Base-by-base conservation (phyloP, 306 rosid genomes). In the Alnus glutinosa region DNA sequence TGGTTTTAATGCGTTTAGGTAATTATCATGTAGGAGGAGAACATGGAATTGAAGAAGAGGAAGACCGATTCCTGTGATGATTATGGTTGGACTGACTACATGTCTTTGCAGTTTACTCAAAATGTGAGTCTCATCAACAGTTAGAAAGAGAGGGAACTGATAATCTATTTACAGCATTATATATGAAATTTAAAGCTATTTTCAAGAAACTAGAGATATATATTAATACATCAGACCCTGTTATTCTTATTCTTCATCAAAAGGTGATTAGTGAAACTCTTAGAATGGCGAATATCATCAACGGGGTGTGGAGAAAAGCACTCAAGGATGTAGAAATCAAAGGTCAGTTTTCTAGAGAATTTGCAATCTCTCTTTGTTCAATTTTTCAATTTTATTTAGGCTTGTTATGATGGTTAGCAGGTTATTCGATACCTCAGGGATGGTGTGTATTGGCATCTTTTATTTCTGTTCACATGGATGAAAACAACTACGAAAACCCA, bases 251-350 rank as follows among this genome's bases (percentile, higher is more conserved):
- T 36, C 51, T 50, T 62, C 55, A 39, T 57, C 49, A 2, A 15
- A 70, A 95, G 99, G 99, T 93, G 61, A 93, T 95, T 9, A 93
- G 90, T 75, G 99, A 95, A 85, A 95, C 98, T 58, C 95, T 95
- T 64, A 88, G 98, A 89, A 82, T 95, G 90, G 92, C 97, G 70
- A 93, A 95, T 76, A 93, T 95, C 72, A 89, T 95, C 82, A 95
- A 95, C 78, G 99, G 89, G 6, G 85, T 95, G 57, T 95, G 99
- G 99, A 91, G 99, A 74, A 95, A 83, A 91, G 90, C 98, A 75
- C 80, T 79, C 48, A 82, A 86, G 80, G 97, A 93, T 51, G 92
- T 95, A 12, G 86, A 91, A 81, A 90, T 95, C 77, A 87, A 91
- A 86, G 98, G 98, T 88, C n/a, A 81, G 73, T 79, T 71, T 19